These are phyloP conservation scores for Metrosideros polymorpha DNA, from an alignment of 441 rosid species.

Conservation along the genomic window DNA sequence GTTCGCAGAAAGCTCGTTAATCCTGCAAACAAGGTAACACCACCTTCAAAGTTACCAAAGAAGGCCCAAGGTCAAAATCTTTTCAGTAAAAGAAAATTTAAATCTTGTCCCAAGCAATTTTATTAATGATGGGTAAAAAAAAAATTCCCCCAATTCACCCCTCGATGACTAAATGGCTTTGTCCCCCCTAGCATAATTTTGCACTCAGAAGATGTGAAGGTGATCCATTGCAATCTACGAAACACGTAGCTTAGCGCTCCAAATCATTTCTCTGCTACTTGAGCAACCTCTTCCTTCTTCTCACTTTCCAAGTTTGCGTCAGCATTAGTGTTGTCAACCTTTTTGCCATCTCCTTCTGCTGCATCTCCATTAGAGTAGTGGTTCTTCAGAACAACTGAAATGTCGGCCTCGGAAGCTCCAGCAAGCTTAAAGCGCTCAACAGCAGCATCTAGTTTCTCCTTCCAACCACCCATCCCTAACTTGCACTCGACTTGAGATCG, in stretches of 20 bases:
- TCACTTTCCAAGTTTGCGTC: constrained; percentile 9
- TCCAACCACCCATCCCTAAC: constrained; percentile 62
- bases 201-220: neutral
- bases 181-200: neutral
- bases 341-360: constrained; percentile 29
- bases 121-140: neutral
- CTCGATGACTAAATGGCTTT: constrained; percentile 2
- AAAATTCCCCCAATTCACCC: neutral
- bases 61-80: constrained; percentile 8
- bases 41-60: constrained; percentile 10
- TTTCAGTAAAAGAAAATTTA: constrained; percentile 1
- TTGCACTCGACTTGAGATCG: constrained; percentile 95
- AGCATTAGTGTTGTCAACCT: constrained; percentile 14
- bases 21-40: constrained; percentile 6
- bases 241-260: neutral
- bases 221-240: neutral
- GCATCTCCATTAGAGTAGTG: constrained; percentile 59
- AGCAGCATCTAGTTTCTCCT: constrained; percentile 65
- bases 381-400: constrained; percentile 65
- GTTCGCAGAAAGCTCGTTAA: neutral
- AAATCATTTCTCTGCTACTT: constrained; percentile 13
- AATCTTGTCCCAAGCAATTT: constrained; percentile 4
- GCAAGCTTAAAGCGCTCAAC: constrained; percentile 84
- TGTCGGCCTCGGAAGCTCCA: constrained; percentile 85
- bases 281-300: constrained; percentile 8